These are phyloP conservation scores for Ganoderma sp. DNA, from an alignment of 1,284 basidiomycete genomes.

Conservation along the genomic window DNA sequence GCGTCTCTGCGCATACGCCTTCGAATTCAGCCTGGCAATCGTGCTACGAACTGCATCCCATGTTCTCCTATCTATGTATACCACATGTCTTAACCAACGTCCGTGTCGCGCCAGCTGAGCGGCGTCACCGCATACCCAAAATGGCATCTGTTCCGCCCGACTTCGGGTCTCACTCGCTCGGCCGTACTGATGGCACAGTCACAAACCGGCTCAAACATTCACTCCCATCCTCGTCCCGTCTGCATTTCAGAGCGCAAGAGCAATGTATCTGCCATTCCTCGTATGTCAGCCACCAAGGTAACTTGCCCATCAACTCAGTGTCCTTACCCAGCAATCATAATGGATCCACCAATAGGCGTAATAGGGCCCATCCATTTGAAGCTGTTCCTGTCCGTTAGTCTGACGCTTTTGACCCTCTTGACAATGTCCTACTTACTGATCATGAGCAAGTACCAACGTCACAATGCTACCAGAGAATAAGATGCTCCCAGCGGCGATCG, in stretches of 20 bases:
- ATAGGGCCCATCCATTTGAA: slow-evolving; percentile 72
- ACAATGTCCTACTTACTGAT: slow-evolving; percentile 49
- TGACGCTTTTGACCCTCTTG: not conserved
- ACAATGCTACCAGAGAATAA: slow-evolving; percentile 80
- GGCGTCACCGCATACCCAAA: not conserved
- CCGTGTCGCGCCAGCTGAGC: too few species aligned
- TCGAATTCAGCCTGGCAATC: not conserved
- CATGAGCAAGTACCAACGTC: slow-evolving; percentile 62
- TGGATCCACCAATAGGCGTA: slow-evolving; percentile 75
- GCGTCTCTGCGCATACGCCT: not conserved
- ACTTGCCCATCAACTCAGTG: not conserved
- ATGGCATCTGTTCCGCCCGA: slow-evolving; percentile 1
- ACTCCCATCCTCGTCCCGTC: not conserved
- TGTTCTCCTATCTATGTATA: not conserved
- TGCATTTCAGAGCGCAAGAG: slow-evolving; percentile 50
- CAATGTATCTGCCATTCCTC: slow-evolving; percentile 52
- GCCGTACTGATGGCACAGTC: not conserved
- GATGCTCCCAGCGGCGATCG: slow-evolving; percentile 65
- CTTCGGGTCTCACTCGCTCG: not conserved
- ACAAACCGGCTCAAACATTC: not conserved
- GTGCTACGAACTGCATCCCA: not conserved
- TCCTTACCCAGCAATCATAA: slow-evolving; percentile 82
- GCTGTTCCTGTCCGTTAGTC: slow-evolving; percentile 41
- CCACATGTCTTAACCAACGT: not conserved
- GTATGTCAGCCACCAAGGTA: slow-evolving; percentile 14